Evolutionary conservation across 1,284 basidiomycete species (phyloP).

Genomic region (Leccinum fuscescens): DNA sequence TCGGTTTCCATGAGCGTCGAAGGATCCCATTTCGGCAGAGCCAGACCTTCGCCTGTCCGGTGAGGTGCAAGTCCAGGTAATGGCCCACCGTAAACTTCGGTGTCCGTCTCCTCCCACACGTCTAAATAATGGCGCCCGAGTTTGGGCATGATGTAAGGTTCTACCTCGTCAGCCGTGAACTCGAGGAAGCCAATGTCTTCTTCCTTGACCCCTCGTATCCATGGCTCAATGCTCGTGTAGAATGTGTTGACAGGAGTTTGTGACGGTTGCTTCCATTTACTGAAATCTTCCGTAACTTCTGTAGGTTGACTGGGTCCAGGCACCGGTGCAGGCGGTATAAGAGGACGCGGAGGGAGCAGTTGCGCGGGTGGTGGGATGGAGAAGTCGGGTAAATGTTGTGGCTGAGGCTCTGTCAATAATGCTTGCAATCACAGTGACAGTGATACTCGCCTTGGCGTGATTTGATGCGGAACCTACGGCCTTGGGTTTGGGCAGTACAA

Average conservation of each 20-base stretch:
- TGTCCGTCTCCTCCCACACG: constrained; percentile 91
- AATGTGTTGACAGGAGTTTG: constrained; percentile 73
- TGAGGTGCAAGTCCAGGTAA: constrained; percentile 40
- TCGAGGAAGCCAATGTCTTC: constrained; percentile 90
- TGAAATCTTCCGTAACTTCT: constrained; percentile 86
- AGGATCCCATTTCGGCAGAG: constrained; percentile 61
- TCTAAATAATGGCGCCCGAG: constrained; percentile 88
- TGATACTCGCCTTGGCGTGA: constrained; percentile 49
- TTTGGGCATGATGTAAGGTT: constrained; percentile 83
- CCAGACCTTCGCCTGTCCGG: constrained; percentile 26
- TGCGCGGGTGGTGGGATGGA: constrained; percentile 46
- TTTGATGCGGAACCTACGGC: constrained; percentile 42
- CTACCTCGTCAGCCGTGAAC: constrained; percentile 83
- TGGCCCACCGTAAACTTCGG: constrained; percentile 46
- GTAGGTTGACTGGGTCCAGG: constrained; percentile 78
- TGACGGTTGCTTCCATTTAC: constrained; percentile 70
- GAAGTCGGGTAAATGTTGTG: constrained; percentile 54
- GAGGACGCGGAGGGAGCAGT: constrained; percentile 65
- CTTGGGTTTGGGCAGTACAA: constrained; percentile 52
- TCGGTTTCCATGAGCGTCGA: constrained; percentile 67
- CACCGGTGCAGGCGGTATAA: constrained; percentile 63
- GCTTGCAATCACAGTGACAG: constrained; percentile 3
- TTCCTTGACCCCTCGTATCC: constrained; percentile 81
- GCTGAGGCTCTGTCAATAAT: constrained; percentile 31
- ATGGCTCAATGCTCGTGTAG: constrained; percentile 83